Evolutionary conservation across 2,329 filamentous ascomycete species (phyloP), one percentile per base, ranked within the genome.

Genomic region (Diaporthe sp.): DNA sequence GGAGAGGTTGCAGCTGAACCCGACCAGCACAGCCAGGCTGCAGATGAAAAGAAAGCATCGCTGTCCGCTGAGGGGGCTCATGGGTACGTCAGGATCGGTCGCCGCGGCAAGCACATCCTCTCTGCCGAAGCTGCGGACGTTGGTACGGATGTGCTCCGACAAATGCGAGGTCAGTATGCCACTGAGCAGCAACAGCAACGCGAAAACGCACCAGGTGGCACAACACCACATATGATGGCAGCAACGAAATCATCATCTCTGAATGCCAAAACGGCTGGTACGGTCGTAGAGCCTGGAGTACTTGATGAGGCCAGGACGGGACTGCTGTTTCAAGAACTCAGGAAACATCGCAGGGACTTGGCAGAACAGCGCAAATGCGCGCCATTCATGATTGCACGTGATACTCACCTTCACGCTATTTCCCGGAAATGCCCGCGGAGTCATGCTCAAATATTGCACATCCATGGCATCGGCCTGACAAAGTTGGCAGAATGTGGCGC

Each of bases 321-420:
- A 44, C 25, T 27, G 4, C 70, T 75, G 22, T 75, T 63, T 35
- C 42, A 53, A 58, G 35, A 50, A 15, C 63, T 75, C 30, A 63
- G 47, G 7, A 42, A 50, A 25, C 70, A 73, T 61, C 47, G 73
- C 10, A 73, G 61, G 17, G 27, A 44, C 13, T 8, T 65, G 37
- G 73, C 73, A n/a, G 35, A 22, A 27, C 55, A 70, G 42, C 70
- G 63, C 53, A 53, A 69, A 22, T 73, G 63, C 32, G 27, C 56
- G 22, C 32, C 73, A 15, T 72, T 70, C 39, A 17, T 70, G n/a
- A 50, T 75, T 35, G 70, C 63, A 7, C 55, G 37, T 15, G 71
- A 75, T 27, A 51, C 63, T 22, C 37, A 42, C 7, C 63, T 75
- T 4, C 25, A 72, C 22, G 47, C 55, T 19, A 75, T 73, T 8